Conservation (phyloP, 768 basidiomycete genomes). For the Auricularia cornea region DNA sequence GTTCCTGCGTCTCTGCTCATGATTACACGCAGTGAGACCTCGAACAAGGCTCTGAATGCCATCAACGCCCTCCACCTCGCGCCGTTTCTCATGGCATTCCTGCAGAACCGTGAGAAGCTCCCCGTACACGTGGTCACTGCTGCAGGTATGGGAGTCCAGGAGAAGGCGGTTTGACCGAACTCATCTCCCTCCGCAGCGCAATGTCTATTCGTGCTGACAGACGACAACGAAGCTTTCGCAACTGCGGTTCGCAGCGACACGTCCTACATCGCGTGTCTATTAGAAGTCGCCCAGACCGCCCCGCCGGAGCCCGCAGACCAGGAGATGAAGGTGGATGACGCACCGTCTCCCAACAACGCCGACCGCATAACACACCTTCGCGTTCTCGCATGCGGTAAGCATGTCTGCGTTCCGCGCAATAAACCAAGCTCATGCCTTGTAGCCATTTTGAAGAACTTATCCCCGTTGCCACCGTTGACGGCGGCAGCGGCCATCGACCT, state of each 20-base stretch:
- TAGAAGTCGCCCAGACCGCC: constrained; percentile 45
- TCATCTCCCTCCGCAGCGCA: constrained; percentile 47
- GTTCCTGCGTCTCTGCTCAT: not conserved
- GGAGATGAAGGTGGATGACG: constrained; percentile 34
- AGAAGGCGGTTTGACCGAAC: no score
- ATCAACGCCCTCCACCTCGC: constrained; percentile 73
- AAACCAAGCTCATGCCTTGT: not conserved
- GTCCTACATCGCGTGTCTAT: constrained; percentile 53
- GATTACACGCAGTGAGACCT: constrained; percentile 61
- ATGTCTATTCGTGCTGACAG: constrained; percentile 85
- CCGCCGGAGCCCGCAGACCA: constrained; percentile 16
- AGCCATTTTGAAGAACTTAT: constrained; percentile 73
- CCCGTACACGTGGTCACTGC: constrained; percentile 67
- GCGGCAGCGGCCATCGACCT: constrained; percentile 54
- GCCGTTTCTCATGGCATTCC: constrained; percentile 80
- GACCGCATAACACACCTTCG: constrained; percentile 45
- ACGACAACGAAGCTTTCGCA: constrained; percentile 76
- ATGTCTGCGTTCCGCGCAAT: not conserved
- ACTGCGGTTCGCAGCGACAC: constrained; percentile 54
- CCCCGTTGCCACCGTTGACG: constrained; percentile 65
- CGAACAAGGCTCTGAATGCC: constrained; percentile 82
- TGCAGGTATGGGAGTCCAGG: constrained; percentile 61
- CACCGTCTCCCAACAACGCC: constrained; percentile 21
- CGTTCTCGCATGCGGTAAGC: constrained; percentile 62
- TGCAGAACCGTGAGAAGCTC: constrained; percentile 59